These are phyloP conservation scores for Boletus mariae DNA, from an alignment of 1,284 basidiomycete genomes.

Conservation along the genomic window DNA sequence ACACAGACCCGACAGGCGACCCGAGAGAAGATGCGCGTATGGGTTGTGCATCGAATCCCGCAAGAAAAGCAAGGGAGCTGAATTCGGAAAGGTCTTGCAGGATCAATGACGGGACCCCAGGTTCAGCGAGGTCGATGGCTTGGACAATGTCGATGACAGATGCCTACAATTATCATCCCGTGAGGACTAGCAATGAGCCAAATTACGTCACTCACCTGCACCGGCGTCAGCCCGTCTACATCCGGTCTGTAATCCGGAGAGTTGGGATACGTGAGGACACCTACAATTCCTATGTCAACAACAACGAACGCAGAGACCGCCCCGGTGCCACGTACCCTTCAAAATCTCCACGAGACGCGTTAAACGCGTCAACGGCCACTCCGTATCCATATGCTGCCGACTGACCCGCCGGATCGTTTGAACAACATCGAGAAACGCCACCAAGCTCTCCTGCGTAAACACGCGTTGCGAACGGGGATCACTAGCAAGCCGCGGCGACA, in stretches of 20 bases:
- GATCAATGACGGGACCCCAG: constrained; percentile 67
- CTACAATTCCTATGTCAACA: constrained; percentile 33
- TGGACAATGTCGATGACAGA: constrained; percentile 69
- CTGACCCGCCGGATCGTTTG: constrained; percentile 54
- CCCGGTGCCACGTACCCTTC: constrained; percentile 49
- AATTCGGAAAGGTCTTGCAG: constrained; percentile 85
- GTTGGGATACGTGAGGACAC: constrained; percentile 74
- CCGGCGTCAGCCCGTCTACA: constrained; percentile 77
- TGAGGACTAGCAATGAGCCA: background rate
- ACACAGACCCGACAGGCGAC: constrained; percentile 26
- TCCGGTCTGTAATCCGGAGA: constrained; percentile 89
- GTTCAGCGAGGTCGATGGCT: constrained; percentile 59
- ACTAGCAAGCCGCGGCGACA: constrained; percentile 14
- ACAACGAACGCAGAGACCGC: constrained; percentile 8
- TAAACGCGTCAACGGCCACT: constrained; percentile 64
- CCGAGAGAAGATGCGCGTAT: constrained; percentile 9
- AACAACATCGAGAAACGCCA: constrained; percentile 75
- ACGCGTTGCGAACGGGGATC: constrained; percentile 36
- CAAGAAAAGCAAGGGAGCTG: constrained; percentile 79
- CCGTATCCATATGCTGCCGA: constrained; percentile 45
- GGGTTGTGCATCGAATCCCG: constrained; percentile 58
- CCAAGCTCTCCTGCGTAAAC: constrained; percentile 86
- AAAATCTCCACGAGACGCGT: constrained; percentile 72
- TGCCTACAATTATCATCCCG: constrained; percentile 38
- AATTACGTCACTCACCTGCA: constrained; percentile 56